Evolutionary conservation across 2,329 filamentous ascomycete genomes (phyloP).

Genomic region (Alternaria hordeiaustralica): DNA sequence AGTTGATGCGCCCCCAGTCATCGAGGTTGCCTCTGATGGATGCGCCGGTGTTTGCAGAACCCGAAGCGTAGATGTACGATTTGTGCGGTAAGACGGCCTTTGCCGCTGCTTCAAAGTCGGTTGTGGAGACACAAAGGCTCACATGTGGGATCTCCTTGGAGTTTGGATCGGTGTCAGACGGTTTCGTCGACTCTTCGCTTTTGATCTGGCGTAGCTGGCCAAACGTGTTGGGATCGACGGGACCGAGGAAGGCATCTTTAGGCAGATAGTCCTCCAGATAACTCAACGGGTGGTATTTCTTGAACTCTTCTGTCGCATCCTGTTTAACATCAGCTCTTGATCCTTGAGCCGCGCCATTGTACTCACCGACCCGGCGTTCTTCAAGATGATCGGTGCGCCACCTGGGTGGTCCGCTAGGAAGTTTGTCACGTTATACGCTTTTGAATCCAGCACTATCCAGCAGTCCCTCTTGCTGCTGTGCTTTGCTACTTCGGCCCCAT

Average conservation of each 20-base stretch:
- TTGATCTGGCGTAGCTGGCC: constrained; percentile 32
- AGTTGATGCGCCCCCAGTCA: constrained; percentile 44
- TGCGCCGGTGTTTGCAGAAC: constrained; percentile 43
- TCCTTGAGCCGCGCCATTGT: neutral
- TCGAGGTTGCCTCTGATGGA: constrained; percentile 41
- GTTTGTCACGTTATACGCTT: constrained; percentile 70
- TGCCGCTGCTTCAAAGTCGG: constrained; percentile 43
- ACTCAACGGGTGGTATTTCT: constrained; percentile 43
- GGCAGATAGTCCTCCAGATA: constrained; percentile 42
- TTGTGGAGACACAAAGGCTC: constrained; percentile 37
- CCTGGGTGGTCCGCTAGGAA: constrained; percentile 69
- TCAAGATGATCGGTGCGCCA: constrained; percentile 55
- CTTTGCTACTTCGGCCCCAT: constrained; percentile 44
- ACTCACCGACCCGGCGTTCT: constrained; percentile 53
- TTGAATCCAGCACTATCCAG: constrained; percentile 73
- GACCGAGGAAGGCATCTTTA: constrained; percentile 31
- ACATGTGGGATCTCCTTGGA: constrained; percentile 39
- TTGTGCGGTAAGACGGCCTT: constrained; percentile 43
- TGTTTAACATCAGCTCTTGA: constrained; percentile 15
- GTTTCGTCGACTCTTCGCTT: constrained; percentile 25
- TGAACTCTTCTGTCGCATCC: constrained; percentile 46
- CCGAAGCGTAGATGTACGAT: constrained; percentile 43
- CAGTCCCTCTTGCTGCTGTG: constrained; percentile 46
- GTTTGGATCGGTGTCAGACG: constrained; percentile 20
- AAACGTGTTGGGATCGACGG: constrained; percentile 43